Evolutionary conservation across 306 rosid species (phyloP).

Genomic region (Lathyrus tuberosus): DNA sequence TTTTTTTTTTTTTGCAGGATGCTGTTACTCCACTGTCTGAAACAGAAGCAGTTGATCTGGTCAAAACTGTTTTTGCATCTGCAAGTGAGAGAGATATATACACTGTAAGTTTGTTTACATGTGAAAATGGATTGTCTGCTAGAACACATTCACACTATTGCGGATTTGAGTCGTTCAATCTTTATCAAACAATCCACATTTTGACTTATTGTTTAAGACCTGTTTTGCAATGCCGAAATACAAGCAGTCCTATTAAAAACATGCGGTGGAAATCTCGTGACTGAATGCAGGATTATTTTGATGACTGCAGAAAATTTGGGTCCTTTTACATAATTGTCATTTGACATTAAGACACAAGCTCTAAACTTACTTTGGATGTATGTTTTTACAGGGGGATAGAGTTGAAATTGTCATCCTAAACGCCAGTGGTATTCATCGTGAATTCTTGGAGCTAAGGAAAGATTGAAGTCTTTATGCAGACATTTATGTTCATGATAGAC

Average conservation of each 20-base stretch:
- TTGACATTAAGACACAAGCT: neutral
- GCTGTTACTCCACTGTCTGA: slow-evolving; percentile 2
- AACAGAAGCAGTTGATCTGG: slow-evolving; percentile 17
- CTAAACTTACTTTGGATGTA: neutral
- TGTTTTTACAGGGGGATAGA: neutral
- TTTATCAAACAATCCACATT: neutral
- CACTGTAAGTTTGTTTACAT: slow-evolving; percentile 3
- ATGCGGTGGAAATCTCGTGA: neutral
- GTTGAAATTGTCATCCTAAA: slow-evolving; percentile 9
- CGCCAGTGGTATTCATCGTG: neutral
- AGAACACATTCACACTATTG: neutral
- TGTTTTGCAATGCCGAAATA: neutral
- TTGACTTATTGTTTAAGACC: neutral
- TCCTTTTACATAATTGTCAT: neutral
- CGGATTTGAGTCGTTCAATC: neutral
- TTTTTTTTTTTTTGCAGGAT: neutral
- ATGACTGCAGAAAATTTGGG: neutral
- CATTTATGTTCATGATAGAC: neutral
- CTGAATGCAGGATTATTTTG: neutral
- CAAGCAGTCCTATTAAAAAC: neutral
- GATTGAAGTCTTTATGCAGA: neutral
- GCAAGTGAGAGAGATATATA: slow-evolving; percentile 5
- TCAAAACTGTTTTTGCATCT: slow-evolving; percentile 19
- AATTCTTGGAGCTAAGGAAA: slow-evolving; percentile 9
- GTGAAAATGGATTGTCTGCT: neutral